Base-by-base conservation (phyloP, 495 filamentous ascomycete species). In the Immersiella caudata region DNA sequence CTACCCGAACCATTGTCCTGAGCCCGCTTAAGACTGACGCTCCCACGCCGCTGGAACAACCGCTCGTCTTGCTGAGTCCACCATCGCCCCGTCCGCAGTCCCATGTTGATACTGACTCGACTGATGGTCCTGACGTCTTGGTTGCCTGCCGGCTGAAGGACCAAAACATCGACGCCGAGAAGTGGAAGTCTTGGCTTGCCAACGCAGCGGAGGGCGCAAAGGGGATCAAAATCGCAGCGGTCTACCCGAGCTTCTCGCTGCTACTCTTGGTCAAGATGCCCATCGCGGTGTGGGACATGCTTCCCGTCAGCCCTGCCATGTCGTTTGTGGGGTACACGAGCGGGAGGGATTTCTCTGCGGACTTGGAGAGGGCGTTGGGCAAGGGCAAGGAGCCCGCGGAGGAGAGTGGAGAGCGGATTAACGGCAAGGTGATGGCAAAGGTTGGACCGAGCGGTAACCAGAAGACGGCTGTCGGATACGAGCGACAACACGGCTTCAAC, bases 221-320 rank as follows among this genome's bases (percentile, higher is more conserved):
- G 25, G 24, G 52, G 29, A 68, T 72, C 11, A 14, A 35, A 12
- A 64, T 72, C 55, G 63, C 65, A 2, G 67, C 58, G 0, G 21
- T 70, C 2, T 70, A 68, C 26, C 70, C 67, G 14, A 62, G 67
- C 18, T 25, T 67, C 12, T 64, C 64, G 0, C n/a, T 58, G 0
- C 25, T 69, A 16, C 40, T 69, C 12, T 1, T 72, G 11, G 24
- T 72, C 20, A 56, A 62, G 29, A 58, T 72, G 40, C 70, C 70
- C 4, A 36, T 72, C 12, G 60, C 26, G 1, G 67, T 71, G n/a
- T 71, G 70, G 70, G 70, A 71, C 33, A n/a, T 71, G 54, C 40
- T 71, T 3, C 63, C 63, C 3, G 18, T 29, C 0, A 63, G 62
- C 0, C 52, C 62, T 0, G 64, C 52, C 3, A 27, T 71, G 1